A percentile compares a stretch with the other conserved stretches of the same genome.
Conservation (phyloP, 495 filamentous ascomycete species). For the Entonaema liquescens region DNA sequence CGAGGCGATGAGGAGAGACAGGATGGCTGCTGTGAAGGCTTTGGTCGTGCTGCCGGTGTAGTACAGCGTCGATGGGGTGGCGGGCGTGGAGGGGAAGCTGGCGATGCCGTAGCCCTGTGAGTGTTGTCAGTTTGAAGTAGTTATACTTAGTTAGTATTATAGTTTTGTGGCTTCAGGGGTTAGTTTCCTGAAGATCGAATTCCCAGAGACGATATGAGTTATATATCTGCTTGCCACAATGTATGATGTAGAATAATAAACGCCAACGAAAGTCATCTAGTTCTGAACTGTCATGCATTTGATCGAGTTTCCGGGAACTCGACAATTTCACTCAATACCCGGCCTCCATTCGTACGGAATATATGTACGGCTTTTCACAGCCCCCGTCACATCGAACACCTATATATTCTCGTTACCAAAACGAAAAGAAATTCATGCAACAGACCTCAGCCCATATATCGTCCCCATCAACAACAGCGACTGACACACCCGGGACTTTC, state of each 20-base stretch:
- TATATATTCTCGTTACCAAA: too few species aligned
- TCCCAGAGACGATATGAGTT: background rate
- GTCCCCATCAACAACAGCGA: constrained; percentile 58
- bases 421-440: background rate
- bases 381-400: too few species aligned
- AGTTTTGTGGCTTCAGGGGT: background rate
- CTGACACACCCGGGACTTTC: constrained; percentile 60
- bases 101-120: constrained; percentile 63
- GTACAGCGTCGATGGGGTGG: constrained; percentile 55
- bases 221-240: background rate
- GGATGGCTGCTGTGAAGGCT: constrained; percentile 61
- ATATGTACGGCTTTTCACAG: too few species aligned
- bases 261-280: background rate
- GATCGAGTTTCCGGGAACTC: too few species aligned
- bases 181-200: background rate
- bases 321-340: background rate
- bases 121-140: constrained; percentile 19
- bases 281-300: background rate
- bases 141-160: background rate
- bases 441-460: constrained; percentile 56
- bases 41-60: constrained; percentile 62
- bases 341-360: background rate
- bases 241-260: background rate
- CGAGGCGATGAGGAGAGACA: constrained; percentile 58
- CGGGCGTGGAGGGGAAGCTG: constrained; percentile 48